These are phyloP conservation scores for Aplosporella prunicola DNA, from an alignment of 2,329 filamentous ascomycete species.

Conservation along the genomic window DNA sequence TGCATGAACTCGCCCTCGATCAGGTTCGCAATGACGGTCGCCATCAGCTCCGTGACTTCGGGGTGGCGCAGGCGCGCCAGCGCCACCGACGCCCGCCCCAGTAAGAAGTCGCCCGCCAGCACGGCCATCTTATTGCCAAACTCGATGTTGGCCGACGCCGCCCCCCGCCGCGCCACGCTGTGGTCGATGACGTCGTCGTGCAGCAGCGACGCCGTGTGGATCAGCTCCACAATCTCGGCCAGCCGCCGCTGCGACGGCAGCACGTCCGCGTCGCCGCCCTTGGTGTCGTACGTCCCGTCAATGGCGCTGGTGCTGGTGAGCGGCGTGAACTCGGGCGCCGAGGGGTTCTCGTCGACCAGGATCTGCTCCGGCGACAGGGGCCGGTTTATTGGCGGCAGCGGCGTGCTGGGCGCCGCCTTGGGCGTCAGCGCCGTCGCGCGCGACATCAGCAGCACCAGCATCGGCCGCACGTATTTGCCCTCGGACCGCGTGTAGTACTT, in stretches of 20 bases:
- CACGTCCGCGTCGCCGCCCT: constrained; percentile 63
- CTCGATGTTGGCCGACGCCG: constrained; percentile 81
- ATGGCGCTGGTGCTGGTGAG: constrained; percentile 42
- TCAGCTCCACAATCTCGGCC: constrained; percentile 93
- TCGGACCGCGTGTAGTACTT: constrained; percentile 98
- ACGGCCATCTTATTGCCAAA: constrained; percentile 99
- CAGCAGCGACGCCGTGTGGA: constrained; percentile 90
- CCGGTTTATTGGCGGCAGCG: constrained; percentile 40
- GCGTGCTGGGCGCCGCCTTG: constrained; percentile 33
- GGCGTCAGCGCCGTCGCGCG: constrained; percentile 77
- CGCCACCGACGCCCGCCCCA: constrained; percentile 87
- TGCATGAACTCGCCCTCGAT: constrained; percentile 99
- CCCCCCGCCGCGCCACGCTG: constrained; percentile 72
- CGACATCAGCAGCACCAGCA: constrained; percentile 94
- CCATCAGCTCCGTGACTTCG: constrained; percentile 87
- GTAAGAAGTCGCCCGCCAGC: constrained; percentile 88
- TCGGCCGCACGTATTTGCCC: constrained; percentile 90
- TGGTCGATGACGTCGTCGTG: constrained; percentile 98
- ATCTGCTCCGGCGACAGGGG: constrained; percentile 52
- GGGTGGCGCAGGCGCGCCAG: constrained; percentile 82
- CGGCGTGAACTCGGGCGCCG: constrained; percentile 42
- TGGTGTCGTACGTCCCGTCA: constrained; percentile 38
- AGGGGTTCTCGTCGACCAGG: constrained; percentile 76
- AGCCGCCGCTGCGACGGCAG: constrained; percentile 86
- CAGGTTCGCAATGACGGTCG: constrained; percentile 93